A percentile compares a stretch with the other conserved stretches of the same genome.
phyloP scores from a whole-genome alignment of 2,329 filamentous ascomycete species.

The Ophiostoma piceae region DNA sequence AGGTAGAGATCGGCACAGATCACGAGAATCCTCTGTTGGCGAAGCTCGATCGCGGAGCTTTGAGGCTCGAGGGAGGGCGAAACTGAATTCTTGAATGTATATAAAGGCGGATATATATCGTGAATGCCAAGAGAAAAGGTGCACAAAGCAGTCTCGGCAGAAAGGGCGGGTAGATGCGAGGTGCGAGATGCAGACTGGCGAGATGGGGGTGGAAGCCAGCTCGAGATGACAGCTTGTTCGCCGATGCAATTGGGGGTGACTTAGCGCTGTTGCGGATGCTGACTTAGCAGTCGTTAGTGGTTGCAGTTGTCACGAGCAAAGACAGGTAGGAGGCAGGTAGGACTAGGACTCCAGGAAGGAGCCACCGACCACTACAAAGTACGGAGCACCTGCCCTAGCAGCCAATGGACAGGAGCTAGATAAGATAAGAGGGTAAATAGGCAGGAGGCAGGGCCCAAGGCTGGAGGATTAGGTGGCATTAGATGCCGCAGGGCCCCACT shows the following conservation, averaged over 20 bases:
- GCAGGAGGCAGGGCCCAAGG: not conserved
- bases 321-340: not conserved
- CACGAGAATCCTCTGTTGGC: slow-evolving; percentile 14
- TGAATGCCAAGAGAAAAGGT: not conserved
- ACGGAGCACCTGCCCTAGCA: not conserved
- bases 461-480: slow-evolving; percentile 5
- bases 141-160: not conserved
- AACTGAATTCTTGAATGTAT: not conserved
- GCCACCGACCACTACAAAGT: not conserved
- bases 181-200: not conserved
- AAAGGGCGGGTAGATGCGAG: not conserved
- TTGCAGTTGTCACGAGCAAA: slow-evolving; percentile 27
- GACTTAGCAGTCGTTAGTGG: slow-evolving; percentile 15
- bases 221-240: slow-evolving; percentile 22
- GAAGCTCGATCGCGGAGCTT: slow-evolving; percentile 12
- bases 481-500: not conserved
- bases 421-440: not conserved
- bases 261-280: not conserved
- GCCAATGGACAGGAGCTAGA: not conserved
- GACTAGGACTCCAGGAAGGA: not conserved
- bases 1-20: slow-evolving; percentile 10
- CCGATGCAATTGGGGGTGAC: not conserved
- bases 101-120: not conserved
- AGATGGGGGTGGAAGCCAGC: not conserved
- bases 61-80: not conserved